Evolutionary conservation across 345 rosid species (phyloP).

Genomic region (Salix arbutifolia): DNA sequence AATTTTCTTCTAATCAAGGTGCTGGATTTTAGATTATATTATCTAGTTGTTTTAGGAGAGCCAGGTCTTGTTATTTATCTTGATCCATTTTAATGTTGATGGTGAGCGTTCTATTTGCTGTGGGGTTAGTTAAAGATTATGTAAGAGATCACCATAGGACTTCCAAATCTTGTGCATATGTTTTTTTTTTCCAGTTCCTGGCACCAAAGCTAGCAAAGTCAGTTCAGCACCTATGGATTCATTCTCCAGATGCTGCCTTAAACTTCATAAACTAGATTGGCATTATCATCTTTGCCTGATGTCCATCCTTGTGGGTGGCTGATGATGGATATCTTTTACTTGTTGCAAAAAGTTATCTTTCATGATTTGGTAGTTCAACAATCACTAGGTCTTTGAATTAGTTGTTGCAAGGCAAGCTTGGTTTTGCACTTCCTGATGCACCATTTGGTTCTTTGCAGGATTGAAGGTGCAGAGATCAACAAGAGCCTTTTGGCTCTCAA

Average conservation of each 20-base stretch:
- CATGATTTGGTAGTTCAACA: background rate
- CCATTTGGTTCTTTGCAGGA: constrained; percentile 39
- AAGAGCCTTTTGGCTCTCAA: constrained; percentile 96
- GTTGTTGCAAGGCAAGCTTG: background rate
- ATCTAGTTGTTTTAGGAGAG: background rate
- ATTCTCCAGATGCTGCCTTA: background rate
- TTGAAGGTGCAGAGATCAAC: constrained; percentile 93
- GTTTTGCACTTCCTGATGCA: constrained; percentile 2
- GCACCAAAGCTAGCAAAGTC: background rate
- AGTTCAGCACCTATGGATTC: background rate
- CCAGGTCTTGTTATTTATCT: background rate
- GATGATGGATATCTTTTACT: background rate
- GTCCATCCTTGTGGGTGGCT: background rate
- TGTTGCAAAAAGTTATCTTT: background rate
- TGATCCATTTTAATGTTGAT: background rate
- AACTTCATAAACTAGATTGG: no score
- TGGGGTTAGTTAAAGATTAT: no score
- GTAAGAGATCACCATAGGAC: no score
- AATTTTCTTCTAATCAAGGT: background rate
- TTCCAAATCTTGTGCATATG: background rate
- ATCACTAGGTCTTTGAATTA: background rate
- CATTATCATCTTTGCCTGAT: background rate
- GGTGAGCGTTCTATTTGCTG: background rate
- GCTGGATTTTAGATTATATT: background rate
- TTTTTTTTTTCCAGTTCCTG: background rate